phyloP scores from a whole-genome alignment of 208 protist genomes.

The Leishmania martiniquensis region DNA sequence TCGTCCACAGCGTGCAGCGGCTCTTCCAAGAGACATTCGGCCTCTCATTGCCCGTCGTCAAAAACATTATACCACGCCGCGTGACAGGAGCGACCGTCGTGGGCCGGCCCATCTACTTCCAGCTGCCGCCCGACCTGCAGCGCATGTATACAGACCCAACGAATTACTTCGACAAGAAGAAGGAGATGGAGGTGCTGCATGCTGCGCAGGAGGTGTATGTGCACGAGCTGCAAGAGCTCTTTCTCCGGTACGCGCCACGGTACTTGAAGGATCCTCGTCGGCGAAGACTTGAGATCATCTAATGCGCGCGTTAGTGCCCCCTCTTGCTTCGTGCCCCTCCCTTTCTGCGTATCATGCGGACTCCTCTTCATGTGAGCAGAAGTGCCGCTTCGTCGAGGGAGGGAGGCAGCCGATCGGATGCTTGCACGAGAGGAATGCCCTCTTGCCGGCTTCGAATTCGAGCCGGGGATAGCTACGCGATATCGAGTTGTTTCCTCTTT shows the following conservation, averaged over 20 bases:
- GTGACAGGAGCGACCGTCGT: constrained; percentile 48
- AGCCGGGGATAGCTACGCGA: background rate
- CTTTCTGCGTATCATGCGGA: background rate
- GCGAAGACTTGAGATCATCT: constrained; percentile 30
- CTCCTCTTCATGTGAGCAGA: background rate
- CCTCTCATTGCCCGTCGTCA: constrained; percentile 58
- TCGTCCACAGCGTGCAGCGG: constrained; percentile 30
- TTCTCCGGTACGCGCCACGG: constrained; percentile 45
- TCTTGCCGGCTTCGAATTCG: background rate
- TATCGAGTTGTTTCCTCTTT: background rate
- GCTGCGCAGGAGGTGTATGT: constrained; percentile 43
- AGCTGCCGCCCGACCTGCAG: constrained; percentile 31
- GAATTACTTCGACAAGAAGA: constrained; percentile 31
- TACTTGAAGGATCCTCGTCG: constrained; percentile 36
- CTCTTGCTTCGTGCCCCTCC: background rate
- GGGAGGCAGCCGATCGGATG: background rate
- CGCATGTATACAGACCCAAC: constrained; percentile 38
- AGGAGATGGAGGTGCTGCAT: constrained; percentile 31
- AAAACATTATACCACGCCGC: constrained; percentile 49
- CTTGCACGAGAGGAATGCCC: background rate
- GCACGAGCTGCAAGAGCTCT: constrained; percentile 41
- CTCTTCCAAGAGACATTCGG: constrained; percentile 54
- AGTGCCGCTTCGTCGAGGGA: background rate
- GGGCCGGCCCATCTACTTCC: constrained; percentile 50
- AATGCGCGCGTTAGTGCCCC: background rate